Conservation (phyloP, 1,284 basidiomycete species). For the Amylostereum areolatum region DNA sequence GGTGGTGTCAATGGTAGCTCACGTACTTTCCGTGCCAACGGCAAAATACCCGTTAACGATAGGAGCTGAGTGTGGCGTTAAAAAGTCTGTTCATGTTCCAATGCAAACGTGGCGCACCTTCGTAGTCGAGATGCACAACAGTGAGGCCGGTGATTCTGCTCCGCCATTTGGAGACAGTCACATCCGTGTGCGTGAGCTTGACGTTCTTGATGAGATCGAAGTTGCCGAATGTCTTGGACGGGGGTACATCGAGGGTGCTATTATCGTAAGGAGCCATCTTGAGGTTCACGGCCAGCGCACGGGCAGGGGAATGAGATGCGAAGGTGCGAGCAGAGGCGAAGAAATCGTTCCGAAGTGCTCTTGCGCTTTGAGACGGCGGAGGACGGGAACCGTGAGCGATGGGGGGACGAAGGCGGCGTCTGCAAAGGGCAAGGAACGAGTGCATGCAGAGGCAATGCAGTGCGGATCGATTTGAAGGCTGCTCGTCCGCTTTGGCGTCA, state of each 20-base stretch:
- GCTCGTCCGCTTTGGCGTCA: neutral
- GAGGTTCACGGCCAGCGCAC: neutral
- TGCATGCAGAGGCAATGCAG: neutral
- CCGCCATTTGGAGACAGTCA: constrained; percentile 79
- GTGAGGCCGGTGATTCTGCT: constrained; percentile 76
- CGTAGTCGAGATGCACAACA: constrained; percentile 78
- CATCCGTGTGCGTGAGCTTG: constrained; percentile 71
- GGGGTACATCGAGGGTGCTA: neutral
- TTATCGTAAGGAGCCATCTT: constrained; percentile 10
- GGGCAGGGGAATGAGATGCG: neutral
- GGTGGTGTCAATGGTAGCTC: neutral
- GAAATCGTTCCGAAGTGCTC: neutral
- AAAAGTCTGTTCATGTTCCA: constrained; percentile 9
- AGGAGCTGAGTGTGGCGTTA: constrained; percentile 48
- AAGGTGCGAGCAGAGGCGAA: neutral
- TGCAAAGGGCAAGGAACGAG: neutral
- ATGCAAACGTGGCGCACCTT: constrained; percentile 42
- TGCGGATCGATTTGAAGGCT: neutral
- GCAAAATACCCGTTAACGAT: constrained; percentile 93
- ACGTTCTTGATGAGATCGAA: constrained; percentile 75
- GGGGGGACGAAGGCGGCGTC: neutral
- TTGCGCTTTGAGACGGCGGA: too few species aligned
- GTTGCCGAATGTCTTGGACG: constrained; percentile 50
- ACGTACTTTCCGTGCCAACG: constrained; percentile 85
- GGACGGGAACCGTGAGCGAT: neutral